Evolutionary conservation across 2,329 filamentous ascomycete genomes (phyloP), one percentile per base, ranked within the genome.

Genomic region (Diaporthe vaccinii): DNA sequence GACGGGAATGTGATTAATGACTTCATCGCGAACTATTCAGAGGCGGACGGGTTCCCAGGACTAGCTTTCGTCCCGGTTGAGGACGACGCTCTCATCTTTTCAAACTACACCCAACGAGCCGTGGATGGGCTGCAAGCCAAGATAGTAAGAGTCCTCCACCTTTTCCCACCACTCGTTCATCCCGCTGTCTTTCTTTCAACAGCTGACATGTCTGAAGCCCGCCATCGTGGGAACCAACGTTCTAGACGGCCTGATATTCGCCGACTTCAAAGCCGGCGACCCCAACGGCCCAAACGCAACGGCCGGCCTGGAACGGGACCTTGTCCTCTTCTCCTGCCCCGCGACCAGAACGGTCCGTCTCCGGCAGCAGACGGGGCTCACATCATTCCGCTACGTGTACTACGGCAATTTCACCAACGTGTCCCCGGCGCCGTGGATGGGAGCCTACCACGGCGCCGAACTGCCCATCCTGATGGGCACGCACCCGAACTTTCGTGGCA

Each of bases 1-100:
- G 78, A 81, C 1, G 81, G 80, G 2, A 74, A 79, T 15, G 80
- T 80, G 4, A 81, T 87, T 15, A 79, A 82, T 15, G 80, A 80
- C 39, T 82, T 83, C 31, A 75, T 82, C 25, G 78, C 80, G 17
- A 74, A 74, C 15, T 80, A 82, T 59, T 78, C 78, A 31, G 80
- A 82, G 34, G 77, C 78, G 2, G 74, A 69, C 1, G 80, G 77
- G 12, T 76, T 78, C 22, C 80, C 82, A 31, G 61, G 74, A 0
- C 72, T 84, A 3, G 79, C 79, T 51, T 84, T 85, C 65, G 78
- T 79, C 5, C 81, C 83, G 1, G 79, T 80, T 5, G 77, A 79
- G 3, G 83, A 85, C 59, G 76, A 81, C 36, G 74, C 74, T 49
- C 78, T 80, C 20, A 81, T 85, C 34, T 84, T 82, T 62, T 69